Evolutionary conservation across 2,329 filamentous ascomycete genomes (phyloP), one percentile per base, ranked within the genome.

Genomic region (Fusarium sp.): DNA sequence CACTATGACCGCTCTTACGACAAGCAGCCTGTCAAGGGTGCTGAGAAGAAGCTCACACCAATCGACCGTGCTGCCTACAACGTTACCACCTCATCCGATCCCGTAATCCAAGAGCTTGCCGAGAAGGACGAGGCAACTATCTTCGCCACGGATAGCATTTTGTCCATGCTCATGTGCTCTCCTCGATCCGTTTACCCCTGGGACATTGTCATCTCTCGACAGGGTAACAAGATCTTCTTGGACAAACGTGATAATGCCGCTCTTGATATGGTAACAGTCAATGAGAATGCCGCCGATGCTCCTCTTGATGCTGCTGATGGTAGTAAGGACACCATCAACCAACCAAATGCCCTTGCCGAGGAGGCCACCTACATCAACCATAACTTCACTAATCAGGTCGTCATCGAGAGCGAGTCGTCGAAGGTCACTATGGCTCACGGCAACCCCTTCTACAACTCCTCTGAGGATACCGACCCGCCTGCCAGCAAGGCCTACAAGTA

Each of bases 351-450:
- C 61, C 91, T 99, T 66, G 96, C 97, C 80, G 93, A 98, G 84
- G 96, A 99, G 86, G 96, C 96, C 63, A 99, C 96, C 59, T 97
- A 98, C 87, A 99, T 99, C 90, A 99, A 99, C 90, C 96, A 98
- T 90, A 97, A 98, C 88, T 99, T 99, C 84, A 93, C 94, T 78
- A 94, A 97, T 84, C 96, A 99, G 87, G 94, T 97, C 58, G 95
- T 99, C 76, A 84, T 90, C 78, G 96, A 99, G 87, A 93, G 89
- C 77, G 90, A 94, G 74, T 88, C 86, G 72, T 87, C 90, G 82
- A 97, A 96, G 88, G 88, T 95, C 75, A 90, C 93, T 78, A 96
- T 98, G 91, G 81, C 90, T 68, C 89, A 98, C 86, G 91, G 93
- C 82, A 98, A 98, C 86, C 96, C 96, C 80, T 99, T 99, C 90